Evolutionary conservation across 2,329 filamentous ascomycete species (phyloP).

Genomic region (Stenocarpella maydis): DNA sequence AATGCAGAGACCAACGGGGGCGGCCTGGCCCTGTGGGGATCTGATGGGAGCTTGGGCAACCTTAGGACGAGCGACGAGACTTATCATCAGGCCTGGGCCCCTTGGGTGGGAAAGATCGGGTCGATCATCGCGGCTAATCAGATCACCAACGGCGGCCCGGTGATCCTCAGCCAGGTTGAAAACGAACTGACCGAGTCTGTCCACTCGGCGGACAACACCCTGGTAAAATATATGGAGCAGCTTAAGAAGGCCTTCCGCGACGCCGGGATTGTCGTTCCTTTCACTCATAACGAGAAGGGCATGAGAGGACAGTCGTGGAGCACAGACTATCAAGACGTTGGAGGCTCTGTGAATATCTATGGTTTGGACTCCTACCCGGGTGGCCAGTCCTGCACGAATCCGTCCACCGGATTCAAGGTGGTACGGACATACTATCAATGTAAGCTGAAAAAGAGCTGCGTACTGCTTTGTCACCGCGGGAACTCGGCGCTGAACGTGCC

Average conservation of each 20-base stretch:
- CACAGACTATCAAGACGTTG: constrained; percentile 62
- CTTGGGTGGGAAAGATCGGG: constrained; percentile 57
- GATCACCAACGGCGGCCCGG: constrained; percentile 60
- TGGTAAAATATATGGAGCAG: constrained; percentile 62
- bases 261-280: constrained; percentile 58
- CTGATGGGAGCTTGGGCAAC: constrained; percentile 52
- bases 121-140: constrained; percentile 59
- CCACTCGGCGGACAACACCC: constrained; percentile 52
- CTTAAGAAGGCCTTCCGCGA: constrained; percentile 54
- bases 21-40: constrained; percentile 53
- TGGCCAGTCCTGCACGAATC: constrained; percentile 58
- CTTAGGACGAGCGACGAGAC: constrained; percentile 51
- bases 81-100: constrained; percentile 54
- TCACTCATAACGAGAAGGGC: constrained; percentile 60
- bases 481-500: not conserved
- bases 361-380: constrained; percentile 57
- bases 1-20: constrained; percentile 57
- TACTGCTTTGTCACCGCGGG: too few species aligned
- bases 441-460: constrained; percentile 4
- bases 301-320: constrained; percentile 59
- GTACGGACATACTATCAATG: constrained; percentile 63
- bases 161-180: constrained; percentile 61
- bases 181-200: constrained; percentile 59
- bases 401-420: constrained; percentile 56
- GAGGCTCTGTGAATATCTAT: constrained; percentile 61